Evolutionary conservation across 1,284 basidiomycete genomes (phyloP).

Genomic region (Heterobasidion annosum): DNA sequence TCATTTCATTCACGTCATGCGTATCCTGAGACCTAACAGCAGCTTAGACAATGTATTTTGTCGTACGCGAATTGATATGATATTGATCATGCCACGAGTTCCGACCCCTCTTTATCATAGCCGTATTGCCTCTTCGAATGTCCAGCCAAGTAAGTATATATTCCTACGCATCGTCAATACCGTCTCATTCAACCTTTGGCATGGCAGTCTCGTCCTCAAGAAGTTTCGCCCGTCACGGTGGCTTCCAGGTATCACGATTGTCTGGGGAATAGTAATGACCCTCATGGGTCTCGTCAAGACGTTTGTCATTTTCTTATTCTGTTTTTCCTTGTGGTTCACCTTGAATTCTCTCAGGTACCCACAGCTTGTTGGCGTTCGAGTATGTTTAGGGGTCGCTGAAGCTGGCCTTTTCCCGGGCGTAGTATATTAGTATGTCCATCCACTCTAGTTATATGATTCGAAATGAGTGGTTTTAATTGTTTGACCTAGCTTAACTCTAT

Average conservation of each 20-base stretch:
- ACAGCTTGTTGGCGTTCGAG: constrained; percentile 49
- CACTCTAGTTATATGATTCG: not conserved
- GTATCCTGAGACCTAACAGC: not conserved
- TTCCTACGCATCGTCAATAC: not conserved
- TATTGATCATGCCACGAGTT: not conserved
- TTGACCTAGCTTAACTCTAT: constrained; percentile 22
- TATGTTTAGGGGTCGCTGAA: constrained; percentile 58
- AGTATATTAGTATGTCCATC: constrained; percentile 39
- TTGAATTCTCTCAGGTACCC: constrained; percentile 32
- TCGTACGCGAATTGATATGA: constrained; percentile 33
- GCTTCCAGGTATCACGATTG: constrained; percentile 21
- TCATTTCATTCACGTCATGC: not conserved
- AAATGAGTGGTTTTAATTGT: not conserved
- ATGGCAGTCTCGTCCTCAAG: constrained; percentile 21
- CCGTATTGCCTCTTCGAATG: constrained; percentile 56
- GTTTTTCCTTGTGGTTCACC: not conserved
- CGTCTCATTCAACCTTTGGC: not conserved
- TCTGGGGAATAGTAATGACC: constrained; percentile 30
- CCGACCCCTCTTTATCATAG: constrained; percentile 17
- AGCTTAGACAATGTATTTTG: constrained; percentile 58
- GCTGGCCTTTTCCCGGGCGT: constrained; percentile 65
- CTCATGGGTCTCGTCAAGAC: constrained; percentile 61
- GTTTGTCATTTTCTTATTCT: constrained; percentile 19
- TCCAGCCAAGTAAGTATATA: constrained; percentile 40
- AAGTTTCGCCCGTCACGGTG: constrained; percentile 23